Conservation (phyloP, 805 yeast genomes). For the Candida ovalis region DNA sequence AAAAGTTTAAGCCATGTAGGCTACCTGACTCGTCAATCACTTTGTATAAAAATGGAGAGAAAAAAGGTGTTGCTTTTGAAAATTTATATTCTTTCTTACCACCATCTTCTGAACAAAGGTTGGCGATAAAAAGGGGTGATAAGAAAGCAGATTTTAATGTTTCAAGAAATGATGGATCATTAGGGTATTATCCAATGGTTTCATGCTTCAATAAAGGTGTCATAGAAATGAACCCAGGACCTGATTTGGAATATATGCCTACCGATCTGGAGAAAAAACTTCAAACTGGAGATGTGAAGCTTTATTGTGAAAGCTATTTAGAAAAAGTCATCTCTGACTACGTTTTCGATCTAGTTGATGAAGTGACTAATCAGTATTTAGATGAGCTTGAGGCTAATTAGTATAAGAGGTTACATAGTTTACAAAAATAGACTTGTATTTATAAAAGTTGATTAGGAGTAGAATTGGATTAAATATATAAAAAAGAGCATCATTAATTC, state of each 20-base stretch:
- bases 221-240: constrained; percentile 68
- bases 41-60: constrained; percentile 75
- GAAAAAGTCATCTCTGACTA: constrained; percentile 77
- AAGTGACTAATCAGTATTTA: constrained; percentile 60
- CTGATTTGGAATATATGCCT: constrained; percentile 50
- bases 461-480: constrained; percentile 8
- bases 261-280: constrained; percentile 27
- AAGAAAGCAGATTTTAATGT: constrained; percentile 13
- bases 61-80: constrained; percentile 61
- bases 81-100: constrained; percentile 75
- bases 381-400: constrained; percentile 31
- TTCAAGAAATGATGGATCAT: constrained; percentile 70
- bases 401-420: neutral
- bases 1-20: constrained; percentile 43
- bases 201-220: constrained; percentile 79
- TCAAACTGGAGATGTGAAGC: constrained; percentile 34
- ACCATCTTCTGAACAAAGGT: constrained; percentile 58
- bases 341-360: constrained; percentile 81
- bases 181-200: constrained; percentile 90
- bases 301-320: constrained; percentile 57
- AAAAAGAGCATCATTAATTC: neutral
- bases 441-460: neutral
- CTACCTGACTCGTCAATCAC: constrained; percentile 57
- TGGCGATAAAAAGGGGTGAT: constrained; percentile 21
- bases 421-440: too few species aligned